These are phyloP conservation scores for Alternaria metachromatica DNA, from an alignment of 2,329 filamentous ascomycete genomes.

Conservation along the genomic window DNA sequence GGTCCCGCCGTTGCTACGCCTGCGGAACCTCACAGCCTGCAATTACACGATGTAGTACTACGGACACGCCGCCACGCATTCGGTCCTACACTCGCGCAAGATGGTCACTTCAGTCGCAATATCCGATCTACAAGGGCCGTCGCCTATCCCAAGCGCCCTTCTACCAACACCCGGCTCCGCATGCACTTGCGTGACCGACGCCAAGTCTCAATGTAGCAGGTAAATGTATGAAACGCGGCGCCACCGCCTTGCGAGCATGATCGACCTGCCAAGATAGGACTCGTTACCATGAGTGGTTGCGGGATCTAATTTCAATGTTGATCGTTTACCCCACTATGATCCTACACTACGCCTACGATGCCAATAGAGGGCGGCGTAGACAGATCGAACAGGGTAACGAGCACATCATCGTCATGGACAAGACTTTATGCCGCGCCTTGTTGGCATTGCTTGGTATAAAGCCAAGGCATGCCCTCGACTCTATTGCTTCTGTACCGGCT, in stretches of 20 bases:
- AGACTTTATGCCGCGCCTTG: conserved; percentile 15
- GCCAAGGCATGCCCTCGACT: conserved; percentile 23
- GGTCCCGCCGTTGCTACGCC: background rate
- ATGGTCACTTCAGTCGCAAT: conserved; percentile 13
- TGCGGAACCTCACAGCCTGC: conserved; percentile 8
- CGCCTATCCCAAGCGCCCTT: conserved; percentile 4
- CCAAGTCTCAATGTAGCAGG: conserved; percentile 37
- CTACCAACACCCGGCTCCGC: conserved; percentile 1
- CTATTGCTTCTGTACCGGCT: conserved; percentile 22
- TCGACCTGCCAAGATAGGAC: conserved; percentile 42
- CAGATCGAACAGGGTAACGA: conserved; percentile 11
- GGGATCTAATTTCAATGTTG: conserved; percentile 34
- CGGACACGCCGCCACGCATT: background rate
- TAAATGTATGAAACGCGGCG: conserved; percentile 23
- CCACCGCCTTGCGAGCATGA: conserved; percentile 19
- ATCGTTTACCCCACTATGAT: conserved; percentile 21
- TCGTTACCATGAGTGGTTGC: conserved; percentile 27
- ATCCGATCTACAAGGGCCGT: background rate
- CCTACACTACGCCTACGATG: conserved; percentile 9
- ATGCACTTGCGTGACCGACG: conserved; percentile 2
- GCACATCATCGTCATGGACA: conserved; percentile 12
- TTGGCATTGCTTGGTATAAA: conserved; percentile 37
- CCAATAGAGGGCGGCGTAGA: conserved; percentile 12
- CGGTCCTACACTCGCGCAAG: conserved; percentile 17
- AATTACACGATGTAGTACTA: conserved; percentile 13